Evolutionary conservation across 441 rosid genomes (phyloP).

Genomic region (Biscutella laevigata): DNA sequence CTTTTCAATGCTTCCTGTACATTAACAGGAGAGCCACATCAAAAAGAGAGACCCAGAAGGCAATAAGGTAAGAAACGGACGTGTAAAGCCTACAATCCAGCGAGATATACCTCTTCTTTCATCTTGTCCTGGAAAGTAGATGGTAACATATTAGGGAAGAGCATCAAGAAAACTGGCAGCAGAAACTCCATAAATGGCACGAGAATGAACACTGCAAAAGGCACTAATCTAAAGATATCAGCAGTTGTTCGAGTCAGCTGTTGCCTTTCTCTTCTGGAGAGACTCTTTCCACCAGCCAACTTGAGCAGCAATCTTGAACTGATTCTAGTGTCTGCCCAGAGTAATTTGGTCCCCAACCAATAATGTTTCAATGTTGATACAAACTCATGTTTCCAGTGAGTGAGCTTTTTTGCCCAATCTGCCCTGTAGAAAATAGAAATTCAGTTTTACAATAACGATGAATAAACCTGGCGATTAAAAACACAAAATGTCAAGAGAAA

Average conservation of each 20-base stretch:
- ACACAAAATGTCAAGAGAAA: slow-evolving; percentile 11
- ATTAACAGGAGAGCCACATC: slow-evolving; percentile 10
- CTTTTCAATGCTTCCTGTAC: slow-evolving; percentile 58
- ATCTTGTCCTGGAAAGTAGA: slow-evolving; percentile 66
- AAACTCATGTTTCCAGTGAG: slow-evolving; percentile 50
- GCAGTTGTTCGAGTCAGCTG: slow-evolving; percentile 84
- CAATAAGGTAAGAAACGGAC: neutral
- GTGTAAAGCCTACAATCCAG: neutral
- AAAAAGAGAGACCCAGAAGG: slow-evolving; percentile 2
- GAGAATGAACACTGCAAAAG: slow-evolving; percentile 78
- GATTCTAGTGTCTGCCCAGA: slow-evolving; percentile 58
- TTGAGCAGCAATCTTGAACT: slow-evolving; percentile 63
- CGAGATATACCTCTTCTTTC: slow-evolving; percentile 46
- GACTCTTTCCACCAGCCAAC: slow-evolving; percentile 78
- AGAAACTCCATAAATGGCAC: slow-evolving; percentile 93
- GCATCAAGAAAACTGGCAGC: slow-evolving; percentile 57
- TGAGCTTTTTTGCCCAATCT: slow-evolving; percentile 48
- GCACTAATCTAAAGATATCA: slow-evolving; percentile 87
- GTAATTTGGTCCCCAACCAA: slow-evolving; percentile 51
- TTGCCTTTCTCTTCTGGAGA: slow-evolving; percentile 80
- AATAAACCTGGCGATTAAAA: neutral
- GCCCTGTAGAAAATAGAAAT: slow-evolving; percentile 33
- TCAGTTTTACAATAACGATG: neutral
- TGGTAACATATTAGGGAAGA: slow-evolving; percentile 62
- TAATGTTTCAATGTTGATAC: slow-evolving; percentile 51